Conservation (phyloP, 768 basidiomycete species). For the Tulasnella sp. region DNA sequence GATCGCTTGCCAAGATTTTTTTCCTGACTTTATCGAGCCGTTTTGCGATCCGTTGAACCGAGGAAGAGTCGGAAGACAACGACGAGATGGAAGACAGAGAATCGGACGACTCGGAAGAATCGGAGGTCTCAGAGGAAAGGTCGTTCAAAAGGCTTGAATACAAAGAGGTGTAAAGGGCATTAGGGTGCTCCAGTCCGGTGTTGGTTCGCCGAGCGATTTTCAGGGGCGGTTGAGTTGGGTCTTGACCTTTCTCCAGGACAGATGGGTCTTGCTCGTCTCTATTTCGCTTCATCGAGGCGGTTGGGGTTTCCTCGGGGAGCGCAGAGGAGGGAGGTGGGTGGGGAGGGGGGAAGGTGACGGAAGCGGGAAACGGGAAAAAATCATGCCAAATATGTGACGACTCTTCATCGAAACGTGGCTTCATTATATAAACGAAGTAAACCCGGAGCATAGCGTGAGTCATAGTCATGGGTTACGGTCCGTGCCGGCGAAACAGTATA, state of each 20-base stretch:
- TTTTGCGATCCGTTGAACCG: not conserved
- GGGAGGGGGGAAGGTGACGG: not conserved
- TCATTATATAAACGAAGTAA: not conserved
- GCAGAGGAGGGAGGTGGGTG: not conserved
- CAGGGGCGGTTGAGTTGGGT: not conserved
- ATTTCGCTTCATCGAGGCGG: not conserved
- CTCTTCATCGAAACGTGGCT: not conserved
- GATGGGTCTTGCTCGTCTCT: not conserved
- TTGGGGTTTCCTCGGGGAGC: not conserved
- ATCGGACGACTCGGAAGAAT: not conserved
- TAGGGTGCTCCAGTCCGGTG: not conserved
- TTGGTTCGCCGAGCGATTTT: not conserved
- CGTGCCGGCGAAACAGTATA: not conserved
- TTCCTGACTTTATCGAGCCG: not conserved
- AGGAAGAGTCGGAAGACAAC: not conserved
- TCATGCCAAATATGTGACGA: not conserved
- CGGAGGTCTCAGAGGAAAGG: not conserved
- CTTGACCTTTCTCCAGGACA: not conserved
- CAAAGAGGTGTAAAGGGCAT: not conserved
- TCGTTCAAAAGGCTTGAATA: not conserved
- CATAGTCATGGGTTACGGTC: not conserved
- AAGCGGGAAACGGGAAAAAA: constrained; percentile 1
- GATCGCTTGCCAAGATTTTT: not conserved
- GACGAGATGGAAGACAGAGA: not conserved
- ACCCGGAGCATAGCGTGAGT: not conserved